A percentile compares a stretch with the other conserved stretches of the same genome.
phyloP scores from a whole-genome alignment of 2,329 filamentous ascomycete genomes.

The Neurospora sp. region DNA sequence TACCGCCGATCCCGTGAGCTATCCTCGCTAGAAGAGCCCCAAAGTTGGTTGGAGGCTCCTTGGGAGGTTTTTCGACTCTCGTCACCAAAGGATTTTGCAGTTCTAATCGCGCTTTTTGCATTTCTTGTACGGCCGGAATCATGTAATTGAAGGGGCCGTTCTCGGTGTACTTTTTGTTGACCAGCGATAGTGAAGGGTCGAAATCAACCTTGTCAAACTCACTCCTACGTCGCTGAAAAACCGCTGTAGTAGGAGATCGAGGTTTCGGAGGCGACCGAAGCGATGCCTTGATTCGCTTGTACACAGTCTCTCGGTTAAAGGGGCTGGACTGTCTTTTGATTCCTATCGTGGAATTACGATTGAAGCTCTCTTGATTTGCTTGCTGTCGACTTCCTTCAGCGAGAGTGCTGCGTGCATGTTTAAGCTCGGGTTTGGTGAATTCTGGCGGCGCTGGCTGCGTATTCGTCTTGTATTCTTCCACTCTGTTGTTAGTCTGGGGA shows the following conservation, averaged over 20 bases:
- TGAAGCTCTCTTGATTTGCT: conserved; percentile 21
- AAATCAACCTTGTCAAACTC: conserved; percentile 47
- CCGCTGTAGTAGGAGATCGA: conserved; percentile 15
- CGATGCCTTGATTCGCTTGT: conserved; percentile 45
- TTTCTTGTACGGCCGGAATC: conserved; percentile 22
- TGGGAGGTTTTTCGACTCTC: conserved; percentile 34
- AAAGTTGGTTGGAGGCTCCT: conserved; percentile 26
- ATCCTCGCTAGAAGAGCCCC: conserved; percentile 29
- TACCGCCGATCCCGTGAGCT: conserved; percentile 24
- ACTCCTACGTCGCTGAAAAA: conserved; percentile 29
- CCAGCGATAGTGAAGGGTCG: conserved; percentile 40
- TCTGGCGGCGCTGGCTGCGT: conserved; percentile 21
- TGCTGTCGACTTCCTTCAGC: conserved; percentile 29
- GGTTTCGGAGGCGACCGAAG: conserved; percentile 22
- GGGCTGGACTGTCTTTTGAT: conserved; percentile 46
- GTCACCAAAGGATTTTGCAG: conserved; percentile 33
- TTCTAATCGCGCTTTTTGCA: conserved; percentile 21
- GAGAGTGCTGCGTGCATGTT: conserved; percentile 46
- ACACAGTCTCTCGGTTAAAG: conserved; percentile 48
- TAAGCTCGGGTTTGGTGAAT: conserved; percentile 51
- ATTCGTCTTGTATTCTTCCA: conserved; percentile 4
- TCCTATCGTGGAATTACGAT: conserved; percentile 16
- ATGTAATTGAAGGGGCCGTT: conserved; percentile 44
- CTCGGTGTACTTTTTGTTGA: conserved; percentile 50
- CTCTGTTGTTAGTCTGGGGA: neutral